phyloP scores from a whole-genome alignment of 257 asterid genomes.

The Solanum chilense region DNA sequence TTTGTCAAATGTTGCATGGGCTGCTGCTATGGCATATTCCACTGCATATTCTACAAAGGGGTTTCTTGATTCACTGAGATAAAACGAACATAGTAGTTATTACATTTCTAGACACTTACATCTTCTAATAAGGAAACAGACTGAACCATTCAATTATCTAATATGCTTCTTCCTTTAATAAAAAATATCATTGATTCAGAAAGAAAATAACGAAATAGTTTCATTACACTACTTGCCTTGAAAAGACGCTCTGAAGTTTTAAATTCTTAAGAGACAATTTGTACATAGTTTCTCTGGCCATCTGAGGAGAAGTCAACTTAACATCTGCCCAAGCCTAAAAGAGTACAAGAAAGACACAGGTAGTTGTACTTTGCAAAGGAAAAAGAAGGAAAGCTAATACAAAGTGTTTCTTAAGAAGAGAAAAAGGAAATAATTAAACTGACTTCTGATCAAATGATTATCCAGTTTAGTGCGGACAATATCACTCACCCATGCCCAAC shows the following conservation, averaged over 20 bases:
- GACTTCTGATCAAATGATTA: background rate
- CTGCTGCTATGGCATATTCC: constrained; percentile 84
- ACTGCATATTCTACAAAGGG: constrained; percentile 89
- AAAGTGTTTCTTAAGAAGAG: background rate
- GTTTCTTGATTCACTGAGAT: constrained; percentile 75
- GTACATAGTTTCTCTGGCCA: constrained; percentile 78
- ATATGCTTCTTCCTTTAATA: background rate
- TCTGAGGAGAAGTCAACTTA: constrained; percentile 92
- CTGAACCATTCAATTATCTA: background rate
- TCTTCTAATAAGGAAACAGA: background rate
- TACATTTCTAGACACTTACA: background rate
- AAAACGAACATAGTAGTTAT: constrained; percentile 11
- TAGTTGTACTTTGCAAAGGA: background rate
- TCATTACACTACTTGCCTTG: constrained; percentile 28
- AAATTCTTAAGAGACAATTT: constrained; percentile 63
- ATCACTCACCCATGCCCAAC: constrained; percentile 82
- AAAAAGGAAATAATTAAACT: background rate
- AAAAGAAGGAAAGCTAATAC: background rate
- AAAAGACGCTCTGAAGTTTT: constrained; percentile 45
- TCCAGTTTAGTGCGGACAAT: background rate
- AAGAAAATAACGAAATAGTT: background rate
- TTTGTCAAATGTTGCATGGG: constrained; percentile 46
- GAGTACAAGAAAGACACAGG: background rate
- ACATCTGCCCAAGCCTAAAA: constrained; percentile 82
- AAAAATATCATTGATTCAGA: background rate